These are phyloP conservation scores for Rhizophora apiculata DNA, from an alignment of 345 rosid genomes.

Conservation along the genomic window DNA sequence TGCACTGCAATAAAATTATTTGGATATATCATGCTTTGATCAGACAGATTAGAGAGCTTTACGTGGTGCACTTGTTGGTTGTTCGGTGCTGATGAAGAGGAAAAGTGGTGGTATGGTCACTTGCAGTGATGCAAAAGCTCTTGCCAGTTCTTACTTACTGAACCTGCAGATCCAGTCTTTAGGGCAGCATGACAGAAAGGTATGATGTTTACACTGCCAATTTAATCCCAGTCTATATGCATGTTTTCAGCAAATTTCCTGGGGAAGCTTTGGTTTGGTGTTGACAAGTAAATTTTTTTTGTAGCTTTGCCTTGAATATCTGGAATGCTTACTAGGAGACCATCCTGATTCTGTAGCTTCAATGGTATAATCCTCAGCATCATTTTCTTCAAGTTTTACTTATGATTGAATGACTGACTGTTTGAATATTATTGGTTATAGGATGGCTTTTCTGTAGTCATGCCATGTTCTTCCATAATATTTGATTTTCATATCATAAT, in stretches of 20 bases:
- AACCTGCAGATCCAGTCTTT: constrained; percentile 72
- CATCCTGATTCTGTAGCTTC: constrained; percentile 47
- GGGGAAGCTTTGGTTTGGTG: constrained; percentile 8
- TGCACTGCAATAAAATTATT: constrained; percentile 8
- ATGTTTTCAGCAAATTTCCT: background rate
- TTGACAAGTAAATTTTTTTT: constrained; percentile 19
- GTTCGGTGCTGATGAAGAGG: constrained; percentile 74
- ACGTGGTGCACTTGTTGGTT: constrained; percentile 87
- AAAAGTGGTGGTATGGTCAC: constrained; percentile 47
- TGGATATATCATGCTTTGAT: constrained; percentile 31
- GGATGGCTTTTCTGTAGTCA: too few species aligned
- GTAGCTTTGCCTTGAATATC: constrained; percentile 84
- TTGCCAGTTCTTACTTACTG: constrained; percentile 48
- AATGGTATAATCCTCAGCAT: constrained; percentile 43
- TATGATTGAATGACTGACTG: background rate
- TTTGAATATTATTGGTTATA: background rate
- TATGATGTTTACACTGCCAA: constrained; percentile 6
- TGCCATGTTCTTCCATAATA: too few species aligned
- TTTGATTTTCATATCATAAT: constrained; percentile 1
- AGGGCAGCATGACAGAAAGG: constrained; percentile 79
- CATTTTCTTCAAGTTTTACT: constrained; percentile 9
- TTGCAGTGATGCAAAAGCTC: constrained; percentile 54
- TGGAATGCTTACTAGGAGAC: constrained; percentile 67
- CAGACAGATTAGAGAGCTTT: constrained; percentile 95
- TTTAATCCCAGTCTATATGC: background rate